These are phyloP conservation scores for Microcos paniculata DNA, from an alignment of 345 rosid species.

Conservation along the genomic window DNA sequence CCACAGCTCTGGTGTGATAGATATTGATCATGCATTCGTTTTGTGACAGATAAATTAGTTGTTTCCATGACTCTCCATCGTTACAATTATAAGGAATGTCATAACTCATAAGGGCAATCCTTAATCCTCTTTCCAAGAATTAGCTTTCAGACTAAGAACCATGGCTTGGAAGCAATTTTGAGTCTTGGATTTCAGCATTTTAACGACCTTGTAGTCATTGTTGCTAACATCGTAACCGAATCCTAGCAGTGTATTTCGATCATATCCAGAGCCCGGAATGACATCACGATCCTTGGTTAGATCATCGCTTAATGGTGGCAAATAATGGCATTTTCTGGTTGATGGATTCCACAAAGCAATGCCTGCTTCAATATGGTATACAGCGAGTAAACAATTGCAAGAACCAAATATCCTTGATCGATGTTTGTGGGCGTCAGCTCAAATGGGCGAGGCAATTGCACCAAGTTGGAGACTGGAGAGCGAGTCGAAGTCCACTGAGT, in stretches of 20 bases:
- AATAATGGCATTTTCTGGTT: neutral
- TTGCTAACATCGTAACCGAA: neutral
- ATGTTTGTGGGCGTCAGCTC: neutral
- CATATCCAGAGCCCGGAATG: neutral
- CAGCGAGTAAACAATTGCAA: neutral
- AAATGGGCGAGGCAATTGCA: neutral
- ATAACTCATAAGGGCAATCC: slow-evolving; percentile 4
- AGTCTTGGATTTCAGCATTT: neutral
- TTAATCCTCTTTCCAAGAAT: slow-evolving; percentile 4
- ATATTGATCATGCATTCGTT: neutral
- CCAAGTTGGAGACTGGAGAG: neutral
- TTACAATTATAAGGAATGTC: neutral
- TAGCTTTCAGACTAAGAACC: neutral
- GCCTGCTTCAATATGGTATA: slow-evolving; percentile 5
- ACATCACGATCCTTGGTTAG: neutral
- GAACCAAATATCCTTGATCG: neutral
- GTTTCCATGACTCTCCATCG: slow-evolving; percentile 2
- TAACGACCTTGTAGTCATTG: neutral
- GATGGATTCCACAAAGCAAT: slow-evolving; percentile 12
- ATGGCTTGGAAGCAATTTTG: neutral
- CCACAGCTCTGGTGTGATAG: slow-evolving; percentile 5
- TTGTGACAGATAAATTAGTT: neutral
- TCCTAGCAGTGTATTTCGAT: neutral
- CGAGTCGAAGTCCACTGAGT: neutral
- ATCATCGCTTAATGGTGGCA: slow-evolving; percentile 1